Base-by-base conservation (phyloP, 1,284 basidiomycete species). In the Athelia psychrophila region DNA sequence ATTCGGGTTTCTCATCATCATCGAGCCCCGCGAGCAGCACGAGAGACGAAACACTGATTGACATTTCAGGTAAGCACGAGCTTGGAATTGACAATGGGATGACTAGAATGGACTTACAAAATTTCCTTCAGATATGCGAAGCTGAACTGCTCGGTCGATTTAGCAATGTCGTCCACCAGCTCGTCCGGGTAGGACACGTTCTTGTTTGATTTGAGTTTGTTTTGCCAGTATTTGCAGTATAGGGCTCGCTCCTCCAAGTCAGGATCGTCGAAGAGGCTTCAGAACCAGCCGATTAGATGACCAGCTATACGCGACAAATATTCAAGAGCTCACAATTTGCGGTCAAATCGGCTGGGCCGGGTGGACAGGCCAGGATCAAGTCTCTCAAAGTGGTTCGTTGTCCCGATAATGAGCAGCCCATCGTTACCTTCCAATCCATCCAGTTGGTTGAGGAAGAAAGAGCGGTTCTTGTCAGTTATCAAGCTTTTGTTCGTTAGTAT, bases 101-200 rank as follows among this genome's bases (percentile, higher is more conserved):
- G 19, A n/a, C n/a, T 24, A 33, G 24, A 30, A 22, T 25, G 20
- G 23, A 79, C 87, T 58, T 63, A 91, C 89, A 93, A 92, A 3
- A 81, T 86, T 68, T 92, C 90, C 62, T 92, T 92, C 59, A 93
- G 74, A 64, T 91, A 91, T 0, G 90, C 88, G 62, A 91, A 93
- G 56, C 84, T 88, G 70, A 92, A 92, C 25, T 75, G 72, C 20
- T 76, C 69, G 0, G 89, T 92, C 52, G 69, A 56, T 15, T 76
- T 68, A 1, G 84, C 86, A 20, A 89, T 69, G 54, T 84, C 78
- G 22, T 78, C 65, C 4, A 85, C 72, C 25, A 92, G 73, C 15
- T 68, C 57, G 54, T 90, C 82, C 0, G 90, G 81, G 71, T 89
- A 91, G 0, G 72, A 67, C 55, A 92, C 76, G 16, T 76, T 67